Conservation (phyloP, 768 basidiomycete species). For the Naganishia randhawae region DNA sequence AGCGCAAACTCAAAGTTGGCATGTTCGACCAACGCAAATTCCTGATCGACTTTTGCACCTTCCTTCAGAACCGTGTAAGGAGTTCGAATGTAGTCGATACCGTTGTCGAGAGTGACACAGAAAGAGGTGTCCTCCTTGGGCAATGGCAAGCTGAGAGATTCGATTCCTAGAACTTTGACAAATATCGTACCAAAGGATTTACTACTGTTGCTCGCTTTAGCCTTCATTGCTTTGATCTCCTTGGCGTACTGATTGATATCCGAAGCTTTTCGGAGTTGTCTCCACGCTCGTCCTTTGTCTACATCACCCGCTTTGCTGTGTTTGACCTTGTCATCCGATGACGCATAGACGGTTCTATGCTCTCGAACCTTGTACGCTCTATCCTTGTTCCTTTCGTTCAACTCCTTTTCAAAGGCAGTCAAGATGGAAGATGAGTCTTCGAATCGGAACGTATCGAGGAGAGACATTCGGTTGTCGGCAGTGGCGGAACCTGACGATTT, state of each 20-base stretch:
- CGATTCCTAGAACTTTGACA: slow-evolving; percentile 79
- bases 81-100: slow-evolving; percentile 90
- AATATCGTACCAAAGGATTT: slow-evolving; percentile 90
- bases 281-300: slow-evolving; percentile 77
- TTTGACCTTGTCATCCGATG: slow-evolving; percentile 66
- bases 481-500: slow-evolving; percentile 31
- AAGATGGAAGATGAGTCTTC: slow-evolving; percentile 42
- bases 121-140: slow-evolving; percentile 71
- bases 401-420: slow-evolving; percentile 44
- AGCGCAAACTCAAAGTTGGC: slow-evolving; percentile 93
- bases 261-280: slow-evolving; percentile 77
- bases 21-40: slow-evolving; percentile 56
- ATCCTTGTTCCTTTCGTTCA: slow-evolving; percentile 38
- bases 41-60: slow-evolving; percentile 48
- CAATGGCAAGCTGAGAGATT: slow-evolving; percentile 69
- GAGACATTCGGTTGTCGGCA: slow-evolving; percentile 25
- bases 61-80: slow-evolving; percentile 53
- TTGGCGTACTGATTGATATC: slow-evolving; percentile 97
- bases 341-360: slow-evolving; percentile 73
- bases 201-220: slow-evolving; percentile 58
- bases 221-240: slow-evolving; percentile 76
- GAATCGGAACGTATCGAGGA: slow-evolving; percentile 32
- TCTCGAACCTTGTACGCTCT: slow-evolving; percentile 80
- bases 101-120: slow-evolving; percentile 88
- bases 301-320: slow-evolving; percentile 75